Evolutionary conservation across 2,329 filamentous ascomycete genomes (phyloP).

Genomic region (Didymella keratinophila): DNA sequence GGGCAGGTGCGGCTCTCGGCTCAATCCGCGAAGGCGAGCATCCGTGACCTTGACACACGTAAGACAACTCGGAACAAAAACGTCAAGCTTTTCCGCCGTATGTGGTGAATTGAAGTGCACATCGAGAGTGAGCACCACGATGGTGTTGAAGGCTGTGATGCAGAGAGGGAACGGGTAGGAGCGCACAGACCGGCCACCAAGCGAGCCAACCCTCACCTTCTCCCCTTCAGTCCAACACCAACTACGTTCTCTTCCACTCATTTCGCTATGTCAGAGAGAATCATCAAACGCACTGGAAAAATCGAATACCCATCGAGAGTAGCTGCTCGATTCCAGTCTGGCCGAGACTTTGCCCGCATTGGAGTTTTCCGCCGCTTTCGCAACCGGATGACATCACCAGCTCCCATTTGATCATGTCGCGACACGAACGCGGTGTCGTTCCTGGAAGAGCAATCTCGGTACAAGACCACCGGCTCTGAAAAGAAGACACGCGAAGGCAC

Average conservation of each 20-base stretch:
- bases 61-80: neutral
- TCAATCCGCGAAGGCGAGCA: neutral
- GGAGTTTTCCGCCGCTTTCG: neutral
- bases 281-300: neutral
- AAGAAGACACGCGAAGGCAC: neutral
- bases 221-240: neutral
- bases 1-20: neutral
- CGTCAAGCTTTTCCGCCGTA: too few species aligned
- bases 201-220: neutral
- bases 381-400: neutral
- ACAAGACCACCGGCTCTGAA: neutral
- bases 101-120: too few species aligned
- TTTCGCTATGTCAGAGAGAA: neutral
- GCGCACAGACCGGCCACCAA: too few species aligned
- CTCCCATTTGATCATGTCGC: neutral
- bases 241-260: too few species aligned
- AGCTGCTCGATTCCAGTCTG: neutral
- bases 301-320: too few species aligned
- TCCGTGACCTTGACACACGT: neutral
- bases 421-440: neutral
- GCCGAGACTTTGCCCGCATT: too few species aligned
- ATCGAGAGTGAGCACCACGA: too few species aligned
- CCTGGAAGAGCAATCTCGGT: neutral
- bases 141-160: too few species aligned
- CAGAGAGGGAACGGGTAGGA: too few species aligned